Evolutionary conservation across 2,329 filamentous ascomycete genomes (phyloP), one percentile per base, ranked within the genome.

Genomic region (Xylariaceae sp.): DNA sequence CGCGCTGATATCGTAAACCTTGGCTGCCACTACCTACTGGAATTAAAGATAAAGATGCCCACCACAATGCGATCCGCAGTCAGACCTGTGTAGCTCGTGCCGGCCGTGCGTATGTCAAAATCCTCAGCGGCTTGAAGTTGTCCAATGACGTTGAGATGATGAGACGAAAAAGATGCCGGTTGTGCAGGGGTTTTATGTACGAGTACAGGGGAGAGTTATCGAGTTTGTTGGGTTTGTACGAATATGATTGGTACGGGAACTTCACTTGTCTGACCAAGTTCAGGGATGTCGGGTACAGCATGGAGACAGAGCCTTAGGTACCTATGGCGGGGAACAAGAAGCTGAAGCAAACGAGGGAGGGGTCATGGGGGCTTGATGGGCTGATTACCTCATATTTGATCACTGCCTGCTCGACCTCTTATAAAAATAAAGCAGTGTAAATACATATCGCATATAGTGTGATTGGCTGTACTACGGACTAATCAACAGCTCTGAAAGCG

Each of bases 81-180:
- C 47, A 40, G 26, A 24, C 47, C 47, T 58, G 24, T 52, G 44
- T 31, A 23, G 50, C 43, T 61, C 29, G 52, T 51, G 33, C 28
- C 29, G 37, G 48, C 12, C 40, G 33, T 47, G 19, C 33, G 34
- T 52, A 53, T 52, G 43, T 31, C 29, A 39, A 47, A 11, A 11
- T 53, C 53, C 53, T 62, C 59, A 47, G 33, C 36, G 16, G 21
- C 19, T 34, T 33, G 53, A 56, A 54, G 29, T 36, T 33, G 56
- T 49, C 56, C 66, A 69, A 68, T 69, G 53, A 65, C 45, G 61
- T 62, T 50, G 52, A 33, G 43, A 52, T 52, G 49, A 56, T 48
- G 51, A 47, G 19, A 49, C 37, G 39, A 41, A 40, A 58, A 49
- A 37, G 56, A 26, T 34, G 55, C 48, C 51, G 58, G 46, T 48